A percentile compares a stretch with the other conserved stretches of the same genome.
Evolutionary conservation across 1,284 basidiomycete genomes (phyloP).

Genomic region (Schizopora paradoxa): DNA sequence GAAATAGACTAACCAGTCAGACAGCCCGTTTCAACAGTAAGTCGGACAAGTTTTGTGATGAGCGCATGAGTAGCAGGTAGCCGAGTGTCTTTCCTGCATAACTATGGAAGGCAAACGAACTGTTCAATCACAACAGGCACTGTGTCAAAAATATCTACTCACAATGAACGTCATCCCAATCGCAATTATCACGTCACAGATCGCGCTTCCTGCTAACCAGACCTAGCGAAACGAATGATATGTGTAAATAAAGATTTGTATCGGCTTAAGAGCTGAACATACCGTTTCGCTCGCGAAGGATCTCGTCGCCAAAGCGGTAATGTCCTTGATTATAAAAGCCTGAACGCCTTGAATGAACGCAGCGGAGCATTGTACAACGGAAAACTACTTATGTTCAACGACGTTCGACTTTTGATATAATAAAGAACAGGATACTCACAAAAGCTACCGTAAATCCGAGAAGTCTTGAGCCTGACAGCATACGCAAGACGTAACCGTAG

Average conservation of each 20-base stretch:
- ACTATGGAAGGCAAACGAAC: neutral
- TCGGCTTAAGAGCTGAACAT: neutral
- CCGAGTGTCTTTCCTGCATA: neutral
- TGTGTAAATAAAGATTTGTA: neutral
- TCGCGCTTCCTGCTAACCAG: slow-evolving; percentile 1
- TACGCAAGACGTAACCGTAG: slow-evolving; percentile 1
- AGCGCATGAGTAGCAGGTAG: slow-evolving; percentile 1
- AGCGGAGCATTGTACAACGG: neutral
- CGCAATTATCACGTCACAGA: slow-evolving; percentile 3
- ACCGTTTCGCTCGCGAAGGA: neutral
- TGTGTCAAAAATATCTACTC: too few species aligned
- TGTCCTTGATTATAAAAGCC: neutral
- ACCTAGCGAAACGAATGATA: neutral
- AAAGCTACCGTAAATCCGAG: neutral
- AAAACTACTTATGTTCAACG: neutral
- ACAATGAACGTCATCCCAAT: slow-evolving; percentile 1
- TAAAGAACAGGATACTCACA: neutral
- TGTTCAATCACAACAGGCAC: too few species aligned
- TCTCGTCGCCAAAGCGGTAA: neutral
- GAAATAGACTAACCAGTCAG: neutral
- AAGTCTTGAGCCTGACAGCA: neutral
- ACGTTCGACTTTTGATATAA: neutral
- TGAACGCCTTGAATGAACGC: slow-evolving; percentile 1
- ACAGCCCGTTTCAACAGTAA: slow-evolving; percentile 2
- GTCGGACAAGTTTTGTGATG: neutral